Percentiles rank a stretch among this genome's conserved stretches.
Conservation (phyloP, 345 rosid species). For the Microcos paniculata region DNA sequence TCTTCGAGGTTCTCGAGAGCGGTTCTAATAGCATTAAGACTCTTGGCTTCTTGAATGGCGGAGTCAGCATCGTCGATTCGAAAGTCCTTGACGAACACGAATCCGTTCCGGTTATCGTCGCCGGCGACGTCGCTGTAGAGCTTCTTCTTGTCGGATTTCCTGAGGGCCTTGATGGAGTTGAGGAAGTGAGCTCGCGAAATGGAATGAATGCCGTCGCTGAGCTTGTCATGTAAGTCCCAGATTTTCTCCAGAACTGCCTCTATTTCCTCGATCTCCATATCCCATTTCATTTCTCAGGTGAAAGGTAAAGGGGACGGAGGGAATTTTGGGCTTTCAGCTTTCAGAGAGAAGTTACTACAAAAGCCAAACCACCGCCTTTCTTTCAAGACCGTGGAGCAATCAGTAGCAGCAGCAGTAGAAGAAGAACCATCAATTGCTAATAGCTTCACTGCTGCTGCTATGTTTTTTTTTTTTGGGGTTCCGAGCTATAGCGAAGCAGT, state of each 20-base stretch:
- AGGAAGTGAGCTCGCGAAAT: slow-evolving; percentile 82
- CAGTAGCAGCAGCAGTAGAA: too few relatives aligned
- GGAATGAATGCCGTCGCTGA: slow-evolving; percentile 91
- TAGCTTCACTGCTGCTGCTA: too few relatives aligned
- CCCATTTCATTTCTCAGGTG: slow-evolving; percentile 56
- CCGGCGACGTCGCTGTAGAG: slow-evolving; percentile 25
- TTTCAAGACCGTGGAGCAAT: too few relatives aligned
- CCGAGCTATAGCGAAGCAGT: too few relatives aligned
- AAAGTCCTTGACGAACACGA: slow-evolving; percentile 77
- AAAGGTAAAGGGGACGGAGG: background rate
- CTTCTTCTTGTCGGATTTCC: slow-evolving; percentile 45
- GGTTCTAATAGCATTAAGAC: slow-evolving; percentile 78
- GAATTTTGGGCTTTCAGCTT: background rate
- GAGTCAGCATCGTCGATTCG: slow-evolving; percentile 53
- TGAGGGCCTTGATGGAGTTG: slow-evolving; percentile 47
- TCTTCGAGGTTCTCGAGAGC: slow-evolving; percentile 97
- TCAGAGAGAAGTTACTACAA: too few relatives aligned
- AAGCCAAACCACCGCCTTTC: too few relatives aligned
- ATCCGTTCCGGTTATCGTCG: slow-evolving; percentile 53
- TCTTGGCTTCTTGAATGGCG: slow-evolving; percentile 81
- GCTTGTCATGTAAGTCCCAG: slow-evolving; percentile 96
- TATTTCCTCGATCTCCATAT: slow-evolving; percentile 89
- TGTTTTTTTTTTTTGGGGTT: too few relatives aligned
- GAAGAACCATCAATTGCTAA: too few relatives aligned
- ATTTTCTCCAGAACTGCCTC: slow-evolving; percentile 88